Conservation (phyloP, 2,329 filamentous ascomycete species). For the Rhynchosporium agropyri region DNA sequence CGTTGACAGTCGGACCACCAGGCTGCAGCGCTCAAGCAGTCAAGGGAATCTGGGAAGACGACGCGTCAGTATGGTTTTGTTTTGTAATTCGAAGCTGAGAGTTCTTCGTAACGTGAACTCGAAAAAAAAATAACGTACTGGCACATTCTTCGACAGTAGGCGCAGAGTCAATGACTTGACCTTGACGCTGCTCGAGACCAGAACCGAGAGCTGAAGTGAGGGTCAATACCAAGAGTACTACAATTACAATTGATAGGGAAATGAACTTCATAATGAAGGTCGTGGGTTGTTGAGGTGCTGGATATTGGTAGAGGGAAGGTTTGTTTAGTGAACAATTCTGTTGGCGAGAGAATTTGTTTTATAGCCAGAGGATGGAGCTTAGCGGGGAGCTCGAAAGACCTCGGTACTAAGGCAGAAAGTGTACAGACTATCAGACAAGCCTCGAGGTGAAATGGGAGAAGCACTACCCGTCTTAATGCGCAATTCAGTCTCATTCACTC, state of each 20-base stretch:
- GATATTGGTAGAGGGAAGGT: not conserved
- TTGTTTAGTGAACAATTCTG: not conserved
- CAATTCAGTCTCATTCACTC: no score
- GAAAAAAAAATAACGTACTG: not conserved
- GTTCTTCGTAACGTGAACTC: not conserved
- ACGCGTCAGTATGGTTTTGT: not conserved
- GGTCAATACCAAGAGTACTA: not conserved
- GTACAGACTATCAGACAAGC: no score
- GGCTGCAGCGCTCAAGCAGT: constrained; percentile 8
- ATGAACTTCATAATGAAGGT: constrained; percentile 3
- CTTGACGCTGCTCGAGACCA: not conserved
- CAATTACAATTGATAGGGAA: not conserved
- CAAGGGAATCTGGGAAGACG: not conserved
- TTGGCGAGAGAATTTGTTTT: not conserved
- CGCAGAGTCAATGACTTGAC: constrained; percentile 1
- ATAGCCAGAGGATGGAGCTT: not conserved
- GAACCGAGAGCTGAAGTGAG: constrained; percentile 1
- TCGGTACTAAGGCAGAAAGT: no score
- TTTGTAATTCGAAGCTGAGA: not conserved
- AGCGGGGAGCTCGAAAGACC: no score
- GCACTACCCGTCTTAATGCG: no score
- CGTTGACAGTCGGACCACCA: constrained; percentile 11
- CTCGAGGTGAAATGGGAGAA: no score
- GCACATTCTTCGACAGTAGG: constrained; percentile 5
- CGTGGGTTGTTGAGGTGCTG: not conserved